Conservation (phyloP, 306 rosid species). For the Rosa rugosa region DNA sequence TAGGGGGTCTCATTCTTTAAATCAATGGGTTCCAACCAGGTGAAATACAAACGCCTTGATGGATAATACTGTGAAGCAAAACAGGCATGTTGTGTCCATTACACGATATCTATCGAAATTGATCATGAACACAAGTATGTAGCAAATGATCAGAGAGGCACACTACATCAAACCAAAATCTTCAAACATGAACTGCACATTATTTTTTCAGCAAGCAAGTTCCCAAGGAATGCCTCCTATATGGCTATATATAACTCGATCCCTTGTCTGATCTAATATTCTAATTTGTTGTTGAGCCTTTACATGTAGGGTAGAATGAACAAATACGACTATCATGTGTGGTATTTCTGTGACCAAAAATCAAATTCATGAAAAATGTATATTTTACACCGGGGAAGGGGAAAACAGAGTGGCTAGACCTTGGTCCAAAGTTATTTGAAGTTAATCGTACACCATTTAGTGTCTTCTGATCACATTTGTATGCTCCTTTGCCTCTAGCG, state of each 20-base stretch:
- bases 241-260: background rate
- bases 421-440: conserved; percentile 77
- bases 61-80: too few relatives aligned
- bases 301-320: background rate
- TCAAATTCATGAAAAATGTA: conserved; percentile 12
- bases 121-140: too few relatives aligned
- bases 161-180: too few relatives aligned
- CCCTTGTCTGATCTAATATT: background rate
- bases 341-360: background rate
- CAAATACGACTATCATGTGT: background rate
- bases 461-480: conserved; percentile 58
- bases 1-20: too few relatives aligned
- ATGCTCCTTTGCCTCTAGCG: conserved; percentile 81
- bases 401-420: conserved; percentile 88
- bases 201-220: conserved; percentile 6
- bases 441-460: conserved; percentile 69
- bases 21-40: too few relatives aligned
- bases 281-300: background rate
- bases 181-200: background rate
- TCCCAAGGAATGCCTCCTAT: background rate
- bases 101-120: too few relatives aligned
- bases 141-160: too few relatives aligned
- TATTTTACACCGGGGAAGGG: conserved; percentile 60
- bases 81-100: too few relatives aligned
- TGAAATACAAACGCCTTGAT: too few relatives aligned